Percentiles rank a stretch among this genome's conserved stretches.
phyloP scores from a whole-genome alignment of 805 yeast genomes.

The Monosporozyma aerobia region DNA sequence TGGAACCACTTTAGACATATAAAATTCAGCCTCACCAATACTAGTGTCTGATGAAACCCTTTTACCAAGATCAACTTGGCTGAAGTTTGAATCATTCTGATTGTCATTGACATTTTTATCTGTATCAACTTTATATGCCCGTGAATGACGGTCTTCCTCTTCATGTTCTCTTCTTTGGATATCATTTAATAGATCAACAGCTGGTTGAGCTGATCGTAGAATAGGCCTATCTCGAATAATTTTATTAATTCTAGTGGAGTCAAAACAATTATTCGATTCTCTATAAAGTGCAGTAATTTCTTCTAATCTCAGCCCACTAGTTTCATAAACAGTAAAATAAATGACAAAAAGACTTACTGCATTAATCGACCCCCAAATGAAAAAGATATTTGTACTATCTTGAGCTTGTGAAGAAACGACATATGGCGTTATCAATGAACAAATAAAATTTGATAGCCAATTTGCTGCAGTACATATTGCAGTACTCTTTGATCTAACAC shows the following conservation, averaged over 20 bases:
- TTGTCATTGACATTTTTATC: background rate
- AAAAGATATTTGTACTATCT: conserved; percentile 62
- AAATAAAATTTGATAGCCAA: conserved; percentile 69
- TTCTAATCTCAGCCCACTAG: conserved; percentile 71
- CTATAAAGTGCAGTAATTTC: conserved; percentile 70
- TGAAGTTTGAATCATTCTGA: background rate
- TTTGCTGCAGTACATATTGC: conserved; percentile 72
- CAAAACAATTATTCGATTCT: conserved; percentile 47
- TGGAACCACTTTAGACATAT: background rate
- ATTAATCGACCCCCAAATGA: conserved; percentile 71
- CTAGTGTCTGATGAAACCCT: background rate
- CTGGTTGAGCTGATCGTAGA: background rate
- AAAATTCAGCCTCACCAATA: background rate
- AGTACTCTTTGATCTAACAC: conserved; percentile 69
- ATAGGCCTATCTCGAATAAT: conserved; percentile 13
- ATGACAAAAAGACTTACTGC: conserved; percentile 50
- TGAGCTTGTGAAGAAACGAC: conserved; percentile 53
- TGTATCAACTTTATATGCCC: background rate
- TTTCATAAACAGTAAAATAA: conserved; percentile 65
- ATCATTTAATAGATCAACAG: conserved; percentile 6
- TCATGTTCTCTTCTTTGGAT: conserved; percentile 3
- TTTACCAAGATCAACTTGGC: background rate
- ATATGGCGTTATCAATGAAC: conserved; percentile 70
- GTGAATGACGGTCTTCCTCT: background rate
- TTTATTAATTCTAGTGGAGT: conserved; percentile 37